Evolutionary conservation across 371 early-diverging fungal genomes (phyloP).

Genomic region (Saksenaea oblongispora): DNA sequence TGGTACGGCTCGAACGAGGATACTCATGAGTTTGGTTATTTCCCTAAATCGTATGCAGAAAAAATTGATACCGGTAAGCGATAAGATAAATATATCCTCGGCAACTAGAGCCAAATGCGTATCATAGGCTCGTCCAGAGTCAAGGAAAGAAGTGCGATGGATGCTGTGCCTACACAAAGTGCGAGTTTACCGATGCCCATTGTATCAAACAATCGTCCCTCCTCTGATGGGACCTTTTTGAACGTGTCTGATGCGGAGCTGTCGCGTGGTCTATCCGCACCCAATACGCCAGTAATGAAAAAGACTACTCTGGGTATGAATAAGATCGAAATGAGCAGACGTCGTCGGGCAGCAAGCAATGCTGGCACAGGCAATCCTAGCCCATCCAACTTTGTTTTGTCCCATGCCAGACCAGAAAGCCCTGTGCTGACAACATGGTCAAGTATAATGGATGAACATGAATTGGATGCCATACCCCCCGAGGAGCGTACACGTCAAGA

Average conservation of each 20-base stretch:
- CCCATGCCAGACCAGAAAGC: conserved; percentile 21
- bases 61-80: conserved; percentile 31
- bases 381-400: conserved; percentile 12
- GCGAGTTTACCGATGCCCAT: background rate
- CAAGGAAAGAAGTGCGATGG: background rate
- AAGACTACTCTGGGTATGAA: conserved; percentile 30
- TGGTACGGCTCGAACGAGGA: conserved; percentile 49
- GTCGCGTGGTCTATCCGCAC: conserved; percentile 34
- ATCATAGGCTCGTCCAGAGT: background rate
- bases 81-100: background rate
- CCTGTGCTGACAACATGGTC: conserved; percentile 44
- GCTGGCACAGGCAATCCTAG: conserved; percentile 27
- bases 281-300: conserved; percentile 48
- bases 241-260: conserved; percentile 15
- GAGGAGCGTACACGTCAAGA: conserved; percentile 86
- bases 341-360: conserved; percentile 48
- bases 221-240: conserved; percentile 8
- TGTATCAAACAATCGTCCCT: background rate
- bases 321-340: conserved; percentile 28
- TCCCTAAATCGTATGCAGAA: conserved; percentile 44
- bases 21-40: conserved; percentile 38
- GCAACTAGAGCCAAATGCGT: background rate
- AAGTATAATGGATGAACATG: conserved; percentile 44
- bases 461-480: conserved; percentile 31
- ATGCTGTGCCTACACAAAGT: too few relatives aligned